Conservation (phyloP, 1,139 yeast genomes). For the Protomyces inundatus region DNA sequence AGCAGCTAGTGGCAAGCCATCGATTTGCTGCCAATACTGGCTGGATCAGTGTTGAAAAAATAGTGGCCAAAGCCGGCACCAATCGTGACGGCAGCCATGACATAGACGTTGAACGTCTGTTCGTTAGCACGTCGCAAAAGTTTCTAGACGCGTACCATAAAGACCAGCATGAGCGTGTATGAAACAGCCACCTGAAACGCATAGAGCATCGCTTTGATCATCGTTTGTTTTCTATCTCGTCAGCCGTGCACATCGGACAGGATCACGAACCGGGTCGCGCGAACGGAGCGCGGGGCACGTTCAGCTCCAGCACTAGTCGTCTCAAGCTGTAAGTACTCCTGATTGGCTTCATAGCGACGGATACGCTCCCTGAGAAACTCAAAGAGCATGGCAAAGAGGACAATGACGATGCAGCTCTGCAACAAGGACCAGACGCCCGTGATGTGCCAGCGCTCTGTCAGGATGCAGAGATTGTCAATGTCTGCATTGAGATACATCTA, state of each 20-base stretch:
- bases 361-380: neutral
- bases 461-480: slow-evolving; percentile 11
- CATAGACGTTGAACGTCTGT: slow-evolving; percentile 11
- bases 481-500: slow-evolving; percentile 9
- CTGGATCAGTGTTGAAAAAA: slow-evolving; percentile 5
- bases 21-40: neutral
- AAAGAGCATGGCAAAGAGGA: slow-evolving; percentile 5
- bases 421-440: neutral
- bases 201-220: neutral
- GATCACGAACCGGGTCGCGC: too few relatives aligned
- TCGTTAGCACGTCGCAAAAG: neutral
- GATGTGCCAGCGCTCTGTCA: slow-evolving; percentile 9
- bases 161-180: slow-evolving; percentile 21
- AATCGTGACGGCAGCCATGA: slow-evolving; percentile 18
- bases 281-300: too few relatives aligned
- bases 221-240: too few relatives aligned
- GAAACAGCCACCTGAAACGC: slow-evolving; percentile 12
- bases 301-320: too few relatives aligned
- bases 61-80: slow-evolving; percentile 14
- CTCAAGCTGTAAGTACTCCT: neutral
- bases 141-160: neutral
- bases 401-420: neutral
- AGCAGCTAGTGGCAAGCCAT: slow-evolving; percentile 13
- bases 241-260: too few relatives aligned
- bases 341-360: slow-evolving; percentile 6